A percentile compares a stretch with the other conserved stretches of the same genome.
Evolutionary conservation across 192 early-diverging fungal species (phyloP).

Genomic region (Obelidium mucronatum): DNA sequence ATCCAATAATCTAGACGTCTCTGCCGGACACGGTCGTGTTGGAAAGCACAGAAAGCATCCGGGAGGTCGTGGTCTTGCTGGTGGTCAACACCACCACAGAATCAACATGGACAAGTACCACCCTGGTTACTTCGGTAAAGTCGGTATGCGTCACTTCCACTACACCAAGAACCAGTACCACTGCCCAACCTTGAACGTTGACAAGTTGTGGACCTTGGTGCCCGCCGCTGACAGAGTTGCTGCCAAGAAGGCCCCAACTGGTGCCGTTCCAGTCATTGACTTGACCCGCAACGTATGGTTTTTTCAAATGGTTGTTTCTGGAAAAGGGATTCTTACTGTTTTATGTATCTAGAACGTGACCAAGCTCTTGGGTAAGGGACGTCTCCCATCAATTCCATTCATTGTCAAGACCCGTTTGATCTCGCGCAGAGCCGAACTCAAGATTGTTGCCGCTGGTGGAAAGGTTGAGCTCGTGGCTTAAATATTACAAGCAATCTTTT

Average conservation of each 20-base stretch:
- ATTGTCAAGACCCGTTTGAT: conserved; percentile 96
- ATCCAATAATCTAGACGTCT: too few species aligned
- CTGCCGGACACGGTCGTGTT: conserved; percentile 99
- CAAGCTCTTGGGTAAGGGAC: conserved; percentile 97
- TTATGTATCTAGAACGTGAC: conserved; percentile 74
- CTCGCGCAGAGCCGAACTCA: conserved; percentile 93
- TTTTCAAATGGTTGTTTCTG: not conserved
- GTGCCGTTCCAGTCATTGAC: conserved; percentile 94
- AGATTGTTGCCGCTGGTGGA: conserved; percentile 98
- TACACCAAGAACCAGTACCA: conserved; percentile 88
- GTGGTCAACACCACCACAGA: conserved; percentile 99
- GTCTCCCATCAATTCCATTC: conserved; percentile 85
- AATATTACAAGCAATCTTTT: conserved; percentile 28
- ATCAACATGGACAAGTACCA: conserved; percentile 99
- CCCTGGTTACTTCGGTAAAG: conserved; percentile 99
- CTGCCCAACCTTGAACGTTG: conserved; percentile 90
- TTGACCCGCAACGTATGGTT: conserved; percentile 65
- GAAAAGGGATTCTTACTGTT: not conserved
- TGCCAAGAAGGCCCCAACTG: conserved; percentile 78
- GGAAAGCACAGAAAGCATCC: conserved; percentile 99
- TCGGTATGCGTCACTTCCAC: conserved; percentile 99
- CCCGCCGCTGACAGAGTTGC: conserved; percentile 83
- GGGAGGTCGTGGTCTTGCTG: conserved; percentile 99
- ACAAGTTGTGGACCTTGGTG: conserved; percentile 93
- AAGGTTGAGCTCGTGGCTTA: conserved; percentile 66